These are phyloP conservation scores for Mortierella sp. DNA, from an alignment of 371 early-diverging fungal genomes.

Conservation along the genomic window DNA sequence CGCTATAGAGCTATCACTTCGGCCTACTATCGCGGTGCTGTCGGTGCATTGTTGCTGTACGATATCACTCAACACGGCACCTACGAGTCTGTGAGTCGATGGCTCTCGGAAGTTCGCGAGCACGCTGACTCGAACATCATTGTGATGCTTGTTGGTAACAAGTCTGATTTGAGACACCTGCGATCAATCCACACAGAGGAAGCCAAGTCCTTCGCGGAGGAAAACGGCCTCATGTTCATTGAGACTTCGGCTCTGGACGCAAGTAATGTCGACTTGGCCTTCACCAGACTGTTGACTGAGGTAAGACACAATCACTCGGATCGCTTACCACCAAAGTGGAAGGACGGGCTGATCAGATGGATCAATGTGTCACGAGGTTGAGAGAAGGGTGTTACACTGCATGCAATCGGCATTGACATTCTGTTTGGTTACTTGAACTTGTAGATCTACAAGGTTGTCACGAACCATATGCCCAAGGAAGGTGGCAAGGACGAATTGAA, in stretches of 20 bases:
- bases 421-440: background rate
- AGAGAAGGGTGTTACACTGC: too few relatives aligned
- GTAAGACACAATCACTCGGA: constrained; percentile 17
- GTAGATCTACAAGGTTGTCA: constrained; percentile 54
- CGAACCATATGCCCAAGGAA: constrained; percentile 51
- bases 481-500: constrained; percentile 54
- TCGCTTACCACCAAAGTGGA: too few relatives aligned
- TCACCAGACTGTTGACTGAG: constrained; percentile 75
- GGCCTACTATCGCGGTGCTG: constrained; percentile 83
- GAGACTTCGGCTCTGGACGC: constrained; percentile 84
- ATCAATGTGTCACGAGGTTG: too few relatives aligned
- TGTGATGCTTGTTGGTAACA: constrained; percentile 54
- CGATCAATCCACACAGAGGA: constrained; percentile 52
- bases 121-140: constrained; percentile 54
- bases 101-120: constrained; percentile 63
- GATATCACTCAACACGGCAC: constrained; percentile 62
- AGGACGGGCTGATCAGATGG: background rate
- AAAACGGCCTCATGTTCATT: constrained; percentile 76
- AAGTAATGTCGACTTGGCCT: constrained; percentile 79
- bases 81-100: constrained; percentile 67
- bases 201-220: constrained; percentile 51
- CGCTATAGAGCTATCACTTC: constrained; percentile 85
- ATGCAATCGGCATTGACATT: too few relatives aligned
- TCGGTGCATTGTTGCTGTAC: constrained; percentile 66
- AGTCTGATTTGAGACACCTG: constrained; percentile 55